A percentile compares a stretch with the other conserved stretches of the same genome.
Evolutionary conservation across 1,284 basidiomycete genomes (phyloP).

Genomic region (Farysia itapuensis): DNA sequence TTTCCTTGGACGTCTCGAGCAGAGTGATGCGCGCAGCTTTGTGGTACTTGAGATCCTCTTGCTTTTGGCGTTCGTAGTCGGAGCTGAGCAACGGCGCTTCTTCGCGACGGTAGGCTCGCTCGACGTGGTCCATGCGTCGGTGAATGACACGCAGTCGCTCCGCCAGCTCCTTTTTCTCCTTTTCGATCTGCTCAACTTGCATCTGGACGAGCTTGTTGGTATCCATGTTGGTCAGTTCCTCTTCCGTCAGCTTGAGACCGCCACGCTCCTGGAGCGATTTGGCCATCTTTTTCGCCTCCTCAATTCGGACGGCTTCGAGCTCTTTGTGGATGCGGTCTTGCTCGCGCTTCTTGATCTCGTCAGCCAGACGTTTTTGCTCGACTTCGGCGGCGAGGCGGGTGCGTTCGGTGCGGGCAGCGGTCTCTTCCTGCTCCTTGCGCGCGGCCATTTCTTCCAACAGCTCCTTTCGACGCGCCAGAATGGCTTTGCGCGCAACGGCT

Average conservation of each 20-base stretch:
- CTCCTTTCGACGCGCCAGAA: slow-evolving; percentile 84
- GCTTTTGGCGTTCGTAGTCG: slow-evolving; percentile 83
- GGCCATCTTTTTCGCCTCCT: slow-evolving; percentile 87
- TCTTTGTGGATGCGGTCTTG: slow-evolving; percentile 77
- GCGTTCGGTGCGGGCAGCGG: slow-evolving; percentile 74
- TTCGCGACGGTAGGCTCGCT: slow-evolving; percentile 92
- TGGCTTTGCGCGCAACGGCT: slow-evolving; percentile 58
- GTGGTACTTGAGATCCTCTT: slow-evolving; percentile 71
- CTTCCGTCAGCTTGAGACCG: slow-evolving; percentile 79
- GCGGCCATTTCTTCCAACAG: slow-evolving; percentile 81
- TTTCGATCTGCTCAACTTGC: slow-evolving; percentile 76
- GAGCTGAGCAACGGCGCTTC: slow-evolving; percentile 81
- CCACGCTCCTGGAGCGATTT: slow-evolving; percentile 81
- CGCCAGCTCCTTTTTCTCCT: slow-evolving; percentile 87
- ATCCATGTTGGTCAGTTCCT: slow-evolving; percentile 77
- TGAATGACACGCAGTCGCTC: slow-evolving; percentile 80
- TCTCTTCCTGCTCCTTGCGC: slow-evolving; percentile 88
- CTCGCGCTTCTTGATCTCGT: slow-evolving; percentile 74
- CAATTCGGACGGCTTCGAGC: slow-evolving; percentile 77
- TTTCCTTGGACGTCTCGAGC: slow-evolving; percentile 67
- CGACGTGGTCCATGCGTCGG: slow-evolving; percentile 92
- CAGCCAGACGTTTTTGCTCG: slow-evolving; percentile 70
- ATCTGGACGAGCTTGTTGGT: slow-evolving; percentile 85
- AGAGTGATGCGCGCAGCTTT: slow-evolving; percentile 62
- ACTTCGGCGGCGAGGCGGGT: slow-evolving; percentile 66